Base-by-base conservation (phyloP, 768 basidiomycete genomes). In the Leccinum fibrillosum region DNA sequence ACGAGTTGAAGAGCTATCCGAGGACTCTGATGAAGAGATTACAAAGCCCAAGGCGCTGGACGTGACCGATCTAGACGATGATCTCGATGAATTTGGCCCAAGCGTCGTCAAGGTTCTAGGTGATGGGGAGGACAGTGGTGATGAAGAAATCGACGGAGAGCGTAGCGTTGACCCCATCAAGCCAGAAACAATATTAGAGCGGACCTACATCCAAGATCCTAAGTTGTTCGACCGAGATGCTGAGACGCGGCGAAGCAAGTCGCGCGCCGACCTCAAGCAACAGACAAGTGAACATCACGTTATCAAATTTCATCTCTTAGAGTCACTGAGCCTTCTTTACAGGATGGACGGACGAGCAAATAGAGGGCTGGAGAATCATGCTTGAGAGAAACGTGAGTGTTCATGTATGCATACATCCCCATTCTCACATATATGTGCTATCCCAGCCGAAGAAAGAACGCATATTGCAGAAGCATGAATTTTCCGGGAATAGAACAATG, bases 331-430 rank as follows among this genome's bases (percentile, higher is more conserved):
- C 5, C 42, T 26, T 35, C 45, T 59, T 10, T 7, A 26, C 54
- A 88, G 88, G 88, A 11, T 90, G 88, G 86, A 76, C 70, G 10
- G 86, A 97, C 66, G 89, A 89, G 63, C 94, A 96, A 67, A 86
- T 97, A 26, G 94, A 97, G 71, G 94, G 94, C 0, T 97, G 94
- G 94, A 82, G 75, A 56, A 86, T 90, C 55, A 92, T 96, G 88
- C 71, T 97, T 57, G 95, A 98, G 57, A 76, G 88, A 63, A 88
- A 95, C 66, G 94, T 96, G 66, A 60, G 89, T 77, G 61, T 2
- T 55, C 60, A 17, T 55, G 15, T 44, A 45, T 55, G 32, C 49
- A 49, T 57, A 48, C 57, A 57, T 42, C 60, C 28, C 8, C 49
- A 35, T 59, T 64, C 28, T 61, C 58, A 44, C 30, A 37, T 15